Conservation (phyloP, 2,329 filamentous ascomycete species). For the Phaeosphaeria sp. region DNA sequence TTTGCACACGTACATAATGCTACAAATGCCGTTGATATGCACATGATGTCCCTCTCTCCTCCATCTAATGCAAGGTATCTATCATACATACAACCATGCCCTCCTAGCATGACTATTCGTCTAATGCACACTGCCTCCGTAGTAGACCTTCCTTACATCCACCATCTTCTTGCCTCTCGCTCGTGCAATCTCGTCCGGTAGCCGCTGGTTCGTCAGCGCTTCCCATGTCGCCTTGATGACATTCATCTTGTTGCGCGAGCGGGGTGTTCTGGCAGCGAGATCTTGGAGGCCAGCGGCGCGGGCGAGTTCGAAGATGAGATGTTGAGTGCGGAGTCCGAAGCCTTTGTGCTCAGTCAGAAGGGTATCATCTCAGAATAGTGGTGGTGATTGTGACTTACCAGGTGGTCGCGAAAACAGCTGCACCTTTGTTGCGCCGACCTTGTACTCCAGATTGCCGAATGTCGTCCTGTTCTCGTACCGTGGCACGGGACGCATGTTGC, state of each 20-base stretch:
- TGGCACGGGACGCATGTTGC: constrained; percentile 90
- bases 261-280: constrained; percentile 80
- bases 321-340: constrained; percentile 90
- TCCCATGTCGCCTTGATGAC: constrained; percentile 89
- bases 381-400: constrained; percentile 64
- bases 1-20: constrained; percentile 1
- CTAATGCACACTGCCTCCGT: constrained; percentile 68
- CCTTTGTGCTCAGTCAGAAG: constrained; percentile 59
- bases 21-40: not conserved
- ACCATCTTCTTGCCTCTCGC: constrained; percentile 94
- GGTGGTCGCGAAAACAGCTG: constrained; percentile 83
- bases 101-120: not conserved
- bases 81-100: not conserved
- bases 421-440: constrained; percentile 87
- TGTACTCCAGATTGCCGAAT: constrained; percentile 80
- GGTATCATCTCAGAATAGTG: not conserved
- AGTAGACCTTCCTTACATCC: constrained; percentile 96
- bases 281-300: constrained; percentile 86
- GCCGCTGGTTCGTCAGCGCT: constrained; percentile 80
- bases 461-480: constrained; percentile 93
- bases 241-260: constrained; percentile 96
- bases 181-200: constrained; percentile 88
- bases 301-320: constrained; percentile 93
- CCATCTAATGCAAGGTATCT: not conserved
- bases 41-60: not conserved